Evolutionary conservation across 495 filamentous ascomycete species (phyloP).

Genomic region (Massariosphaeria phaeospora): DNA sequence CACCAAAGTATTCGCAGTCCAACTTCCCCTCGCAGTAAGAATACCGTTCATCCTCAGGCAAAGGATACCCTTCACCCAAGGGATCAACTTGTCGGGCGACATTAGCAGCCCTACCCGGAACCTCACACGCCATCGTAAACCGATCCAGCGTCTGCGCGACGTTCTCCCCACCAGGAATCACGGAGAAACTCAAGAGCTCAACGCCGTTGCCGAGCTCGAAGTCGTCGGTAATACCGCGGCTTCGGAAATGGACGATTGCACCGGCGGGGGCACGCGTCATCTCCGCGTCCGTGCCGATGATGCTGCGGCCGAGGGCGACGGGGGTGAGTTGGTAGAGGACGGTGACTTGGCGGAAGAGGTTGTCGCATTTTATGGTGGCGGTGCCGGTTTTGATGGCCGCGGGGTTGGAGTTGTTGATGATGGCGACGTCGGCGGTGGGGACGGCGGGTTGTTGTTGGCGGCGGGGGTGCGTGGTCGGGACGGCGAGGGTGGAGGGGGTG

Average conservation of each 20-base stretch:
- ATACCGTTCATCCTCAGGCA: too few relatives aligned
- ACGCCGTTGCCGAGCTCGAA: too few relatives aligned
- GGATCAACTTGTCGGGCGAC: too few relatives aligned
- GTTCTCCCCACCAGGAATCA: too few relatives aligned
- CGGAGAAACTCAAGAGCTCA: too few relatives aligned
- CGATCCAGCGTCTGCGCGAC: too few relatives aligned
- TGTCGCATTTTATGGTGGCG: not conserved
- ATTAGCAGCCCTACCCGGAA: too few relatives aligned
- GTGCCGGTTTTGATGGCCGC: conserved; percentile 1
- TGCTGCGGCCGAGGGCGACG: not conserved
- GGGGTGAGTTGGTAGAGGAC: not conserved
- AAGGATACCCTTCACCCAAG: too few relatives aligned
- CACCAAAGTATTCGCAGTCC: too few relatives aligned
- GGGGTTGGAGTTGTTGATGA: not conserved
- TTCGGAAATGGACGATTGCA: not conserved
- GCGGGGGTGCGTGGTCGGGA: not conserved
- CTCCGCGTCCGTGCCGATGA: not conserved
- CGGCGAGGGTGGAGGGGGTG: not conserved
- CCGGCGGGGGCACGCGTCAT: not conserved
- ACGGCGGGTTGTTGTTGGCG: not conserved
- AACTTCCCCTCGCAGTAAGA: too few relatives aligned
- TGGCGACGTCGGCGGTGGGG: conserved; percentile 1
- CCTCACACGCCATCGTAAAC: too few relatives aligned
- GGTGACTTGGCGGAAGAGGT: not conserved
- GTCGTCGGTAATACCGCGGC: not conserved